Base-by-base conservation (phyloP, 2,329 filamentous ascomycete genomes). In the Aspergillus latus region DNA sequence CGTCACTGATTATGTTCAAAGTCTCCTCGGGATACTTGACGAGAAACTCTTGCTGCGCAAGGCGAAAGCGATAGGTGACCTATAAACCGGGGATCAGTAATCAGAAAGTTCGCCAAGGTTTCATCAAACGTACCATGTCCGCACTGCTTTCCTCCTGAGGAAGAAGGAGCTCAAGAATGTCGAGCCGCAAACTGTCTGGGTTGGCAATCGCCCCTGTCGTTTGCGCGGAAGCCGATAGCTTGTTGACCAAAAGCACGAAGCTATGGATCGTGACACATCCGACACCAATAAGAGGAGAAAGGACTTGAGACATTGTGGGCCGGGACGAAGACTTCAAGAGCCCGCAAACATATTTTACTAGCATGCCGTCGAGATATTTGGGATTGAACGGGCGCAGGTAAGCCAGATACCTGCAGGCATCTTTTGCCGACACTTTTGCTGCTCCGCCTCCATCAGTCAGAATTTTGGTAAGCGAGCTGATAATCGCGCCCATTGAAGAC, bases 221-320 rank as follows among this genome's bases (percentile, higher is more conserved):
- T 36, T 65, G 56, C 10, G 66, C 65, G 42, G 66, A 62, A 16
- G 62, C 57, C 21, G 70, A 50, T 6, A 77, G 57, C 48, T 66
- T 70, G 49, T 67, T 71, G 21, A 72, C 65, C 21, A 76, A 52
- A 43, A 67, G 60, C 56, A 78, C 62, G 42, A 79, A 72, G 11
- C 71, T 69, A 34, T 70, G 66, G 37, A 79, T 71, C 4, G 74
- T 75, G 15, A 79, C 67, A 54, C 76, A 77, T n/a, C 76, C 74
- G 36, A 76, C 74, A 10, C 76, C 74, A 39, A 80, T 71, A 3
- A 80, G 68, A 21, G 74, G 69, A 15, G 71, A 68, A 30, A 80
- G 65, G 26, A 75, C 63, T 13, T 57, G 58, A 11, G 68, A 64
- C 15, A 76, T 64, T 15, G 62, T 66, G n/a, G 66, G 61, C 9